Conservation (phyloP, 1,284 basidiomycete species). For the Ustilago esculenta region DNA sequence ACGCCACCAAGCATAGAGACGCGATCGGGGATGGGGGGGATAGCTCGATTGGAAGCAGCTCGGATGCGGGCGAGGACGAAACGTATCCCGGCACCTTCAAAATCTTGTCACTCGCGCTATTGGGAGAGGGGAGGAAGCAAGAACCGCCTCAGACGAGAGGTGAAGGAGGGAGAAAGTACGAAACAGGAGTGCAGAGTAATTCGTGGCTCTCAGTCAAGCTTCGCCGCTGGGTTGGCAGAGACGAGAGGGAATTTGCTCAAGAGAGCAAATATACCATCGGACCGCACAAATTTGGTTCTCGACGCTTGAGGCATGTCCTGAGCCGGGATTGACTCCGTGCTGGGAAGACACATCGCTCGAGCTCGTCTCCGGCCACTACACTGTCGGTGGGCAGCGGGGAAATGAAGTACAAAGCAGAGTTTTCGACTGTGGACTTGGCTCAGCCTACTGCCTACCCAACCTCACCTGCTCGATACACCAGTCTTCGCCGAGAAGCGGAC, state of each 20-base stretch:
- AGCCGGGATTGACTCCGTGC: conserved; percentile 13
- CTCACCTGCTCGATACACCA: neutral
- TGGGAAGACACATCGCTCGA: conserved; percentile 1
- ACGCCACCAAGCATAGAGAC: neutral
- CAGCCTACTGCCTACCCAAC: neutral
- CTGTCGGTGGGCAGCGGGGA: conserved; percentile 29
- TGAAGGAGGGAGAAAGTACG: conserved; percentile 29
- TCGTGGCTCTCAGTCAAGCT: conserved; percentile 30
- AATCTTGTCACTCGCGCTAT: conserved; percentile 22
- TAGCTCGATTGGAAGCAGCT: conserved; percentile 25
- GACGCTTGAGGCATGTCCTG: conserved; percentile 10
- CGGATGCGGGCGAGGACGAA: conserved; percentile 21
- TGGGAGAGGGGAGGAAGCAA: conserved; percentile 23
- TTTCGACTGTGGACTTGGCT: conserved; percentile 14
- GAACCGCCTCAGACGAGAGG: conserved; percentile 22
- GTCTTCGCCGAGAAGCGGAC: neutral
- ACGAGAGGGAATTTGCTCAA: conserved; percentile 3
- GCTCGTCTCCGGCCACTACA: conserved; percentile 15
- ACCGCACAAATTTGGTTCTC: neutral
- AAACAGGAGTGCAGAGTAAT: conserved; percentile 29
- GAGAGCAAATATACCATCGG: conserved; percentile 8
- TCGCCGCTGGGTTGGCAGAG: conserved; percentile 24
- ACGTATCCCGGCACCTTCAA: conserved; percentile 34
- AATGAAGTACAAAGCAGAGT: conserved; percentile 25
- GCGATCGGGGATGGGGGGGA: neutral